These are phyloP conservation scores for Ophiostoma himal-ulmi DNA, from an alignment of 2,329 filamentous ascomycete genomes.

Conservation along the genomic window DNA sequence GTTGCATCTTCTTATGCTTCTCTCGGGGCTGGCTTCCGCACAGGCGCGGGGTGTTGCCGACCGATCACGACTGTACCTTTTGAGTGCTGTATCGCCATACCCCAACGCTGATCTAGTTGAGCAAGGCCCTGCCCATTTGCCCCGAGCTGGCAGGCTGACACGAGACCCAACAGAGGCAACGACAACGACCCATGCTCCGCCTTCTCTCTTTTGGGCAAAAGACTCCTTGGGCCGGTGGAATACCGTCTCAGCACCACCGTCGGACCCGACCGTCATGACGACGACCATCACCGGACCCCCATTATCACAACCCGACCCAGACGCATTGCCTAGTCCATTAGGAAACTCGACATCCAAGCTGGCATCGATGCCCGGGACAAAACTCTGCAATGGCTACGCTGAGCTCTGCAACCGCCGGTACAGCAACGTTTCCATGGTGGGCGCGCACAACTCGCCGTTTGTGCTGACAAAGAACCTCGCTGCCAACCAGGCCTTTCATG, in stretches of 20 bases:
- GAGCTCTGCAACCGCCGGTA: slow-evolving; percentile 73
- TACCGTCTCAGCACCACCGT: neutral
- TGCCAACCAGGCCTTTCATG: slow-evolving; percentile 65
- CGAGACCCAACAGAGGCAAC: neutral
- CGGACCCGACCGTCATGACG: neutral
- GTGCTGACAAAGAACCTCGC: slow-evolving; percentile 62
- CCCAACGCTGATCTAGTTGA: neutral
- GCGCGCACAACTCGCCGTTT: slow-evolving; percentile 78
- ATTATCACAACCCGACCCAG: neutral
- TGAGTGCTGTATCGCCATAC: neutral
- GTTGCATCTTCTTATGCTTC: neutral
- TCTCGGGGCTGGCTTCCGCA: neutral
- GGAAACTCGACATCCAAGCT: neutral
- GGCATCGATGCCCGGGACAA: neutral
- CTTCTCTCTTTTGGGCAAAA: neutral
- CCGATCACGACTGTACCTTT: neutral
- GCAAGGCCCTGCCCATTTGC: neutral
- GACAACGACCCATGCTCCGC: neutral
- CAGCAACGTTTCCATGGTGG: slow-evolving; percentile 73
- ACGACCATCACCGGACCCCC: neutral
- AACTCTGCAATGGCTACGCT: slow-evolving; percentile 66
- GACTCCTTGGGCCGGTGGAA: neutral
- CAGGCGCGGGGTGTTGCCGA: neutral
- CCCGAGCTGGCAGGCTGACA: neutral
- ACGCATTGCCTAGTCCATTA: neutral